Conservation (phyloP, 805 yeast genomes). For the Kuraishia ogatae region DNA sequence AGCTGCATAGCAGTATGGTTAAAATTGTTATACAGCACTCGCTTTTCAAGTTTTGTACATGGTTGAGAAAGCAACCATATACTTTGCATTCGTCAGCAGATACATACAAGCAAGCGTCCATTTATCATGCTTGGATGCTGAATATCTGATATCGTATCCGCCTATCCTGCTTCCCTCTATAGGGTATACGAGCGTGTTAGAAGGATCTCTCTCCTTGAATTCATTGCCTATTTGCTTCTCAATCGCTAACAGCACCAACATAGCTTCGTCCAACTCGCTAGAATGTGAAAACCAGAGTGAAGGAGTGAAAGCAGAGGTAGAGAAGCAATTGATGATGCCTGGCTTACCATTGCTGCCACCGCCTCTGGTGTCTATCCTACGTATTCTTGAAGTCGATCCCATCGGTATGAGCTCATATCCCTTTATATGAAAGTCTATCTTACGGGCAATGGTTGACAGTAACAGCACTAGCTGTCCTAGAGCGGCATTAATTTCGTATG, state of each 20-base stretch:
- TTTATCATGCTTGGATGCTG: slow-evolving; percentile 57
- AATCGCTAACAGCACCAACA: slow-evolving; percentile 69
- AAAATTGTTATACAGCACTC: too few relatives aligned
- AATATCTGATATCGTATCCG: slow-evolving; percentile 63
- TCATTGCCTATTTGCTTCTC: slow-evolving; percentile 40
- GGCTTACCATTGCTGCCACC: slow-evolving; percentile 8
- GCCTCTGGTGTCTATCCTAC: slow-evolving; percentile 36
- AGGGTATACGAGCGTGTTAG: slow-evolving; percentile 63
- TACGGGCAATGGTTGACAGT: slow-evolving; percentile 51
- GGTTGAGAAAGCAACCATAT: slow-evolving; percentile 57
- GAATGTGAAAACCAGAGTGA: slow-evolving; percentile 41
- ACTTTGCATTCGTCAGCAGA: slow-evolving; percentile 69
- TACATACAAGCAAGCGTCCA: slow-evolving; percentile 91
- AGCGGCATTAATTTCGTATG: slow-evolving; percentile 91
- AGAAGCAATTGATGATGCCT: slow-evolving; percentile 31
- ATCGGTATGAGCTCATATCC: slow-evolving; percentile 67
- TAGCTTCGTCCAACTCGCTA: slow-evolving; percentile 69
- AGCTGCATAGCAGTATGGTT: too few relatives aligned
- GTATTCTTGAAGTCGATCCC: slow-evolving; percentile 78
- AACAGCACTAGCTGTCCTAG: slow-evolving; percentile 76
- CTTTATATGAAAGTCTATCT: slow-evolving; percentile 44
- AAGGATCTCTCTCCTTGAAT: slow-evolving; percentile 36
- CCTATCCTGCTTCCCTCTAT: slow-evolving; percentile 71
- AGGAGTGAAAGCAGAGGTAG: slow-evolving; percentile 18
- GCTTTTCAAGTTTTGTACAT: not conserved